Conservation (phyloP, 441 rosid genomes). For the Pelargonium myrrhifolium region DNA sequence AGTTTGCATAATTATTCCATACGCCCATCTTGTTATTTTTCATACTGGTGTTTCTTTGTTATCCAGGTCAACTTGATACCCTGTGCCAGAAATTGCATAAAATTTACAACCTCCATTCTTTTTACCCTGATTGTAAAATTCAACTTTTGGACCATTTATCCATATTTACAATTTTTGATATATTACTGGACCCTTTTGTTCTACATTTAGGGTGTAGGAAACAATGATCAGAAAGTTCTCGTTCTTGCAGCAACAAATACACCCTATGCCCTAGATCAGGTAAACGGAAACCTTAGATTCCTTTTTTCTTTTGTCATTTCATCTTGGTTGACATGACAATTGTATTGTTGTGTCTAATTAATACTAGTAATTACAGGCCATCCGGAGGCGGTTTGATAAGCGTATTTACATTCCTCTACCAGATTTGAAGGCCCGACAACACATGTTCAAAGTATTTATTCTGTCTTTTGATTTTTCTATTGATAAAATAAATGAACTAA, state of each 20-base stretch:
- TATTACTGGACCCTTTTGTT: slow-evolving; percentile 9
- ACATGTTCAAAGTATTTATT: slow-evolving; percentile 81
- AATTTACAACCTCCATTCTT: no score
- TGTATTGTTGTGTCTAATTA: slow-evolving; percentile 26
- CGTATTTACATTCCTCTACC: slow-evolving; percentile 99
- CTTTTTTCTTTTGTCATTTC: slow-evolving; percentile 18
- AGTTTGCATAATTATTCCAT: neutral
- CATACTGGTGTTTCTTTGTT: neutral
- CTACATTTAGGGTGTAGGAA: slow-evolving; percentile 76
- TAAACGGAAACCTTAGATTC: slow-evolving; percentile 16
- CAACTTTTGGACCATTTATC: neutral
- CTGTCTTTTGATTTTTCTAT: slow-evolving; percentile 3
- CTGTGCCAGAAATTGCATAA: no score
- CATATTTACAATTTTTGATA: neutral
- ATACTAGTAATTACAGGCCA: slow-evolving; percentile 58
- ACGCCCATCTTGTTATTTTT: no score
- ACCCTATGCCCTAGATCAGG: slow-evolving; percentile 98
- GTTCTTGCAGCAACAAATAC: slow-evolving; percentile 98
- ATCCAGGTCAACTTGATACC: neutral
- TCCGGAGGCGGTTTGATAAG: slow-evolving; percentile 96
- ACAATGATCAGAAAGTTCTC: slow-evolving; percentile 90
- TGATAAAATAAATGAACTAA: neutral
- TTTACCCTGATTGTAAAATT: neutral
- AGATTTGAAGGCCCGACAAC: slow-evolving; percentile 86
- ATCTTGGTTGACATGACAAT: slow-evolving; percentile 11